A percentile compares a stretch with the other conserved stretches of the same genome.
Conservation (phyloP, 495 filamentous ascomycete species). For the Penicillium pancosmium region DNA sequence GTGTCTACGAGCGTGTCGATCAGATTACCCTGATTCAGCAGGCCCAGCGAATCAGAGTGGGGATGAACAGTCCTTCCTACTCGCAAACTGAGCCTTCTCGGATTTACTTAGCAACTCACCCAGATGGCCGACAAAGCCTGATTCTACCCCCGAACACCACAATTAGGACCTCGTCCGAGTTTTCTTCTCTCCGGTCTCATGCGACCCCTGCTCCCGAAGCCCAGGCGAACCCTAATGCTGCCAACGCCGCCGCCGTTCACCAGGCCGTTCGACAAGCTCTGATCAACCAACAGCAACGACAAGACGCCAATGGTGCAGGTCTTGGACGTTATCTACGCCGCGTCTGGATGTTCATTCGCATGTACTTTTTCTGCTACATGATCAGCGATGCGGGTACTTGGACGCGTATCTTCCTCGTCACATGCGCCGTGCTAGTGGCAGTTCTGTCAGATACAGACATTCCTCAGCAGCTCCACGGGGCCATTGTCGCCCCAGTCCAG, state of each 20-base stretch:
- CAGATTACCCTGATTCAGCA: not conserved
- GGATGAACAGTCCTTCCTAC: not conserved
- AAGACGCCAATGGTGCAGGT: constrained; percentile 43
- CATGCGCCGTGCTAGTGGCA: constrained; percentile 57
- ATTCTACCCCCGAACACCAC: constrained; percentile 4
- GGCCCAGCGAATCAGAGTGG: not conserved
- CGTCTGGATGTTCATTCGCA: constrained; percentile 76
- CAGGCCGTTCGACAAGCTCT: constrained; percentile 43
- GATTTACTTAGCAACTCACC: constrained; percentile 1
- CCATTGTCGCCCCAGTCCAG: constrained; percentile 63
- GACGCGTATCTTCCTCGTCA: constrained; percentile 67
- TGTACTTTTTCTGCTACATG: constrained; percentile 78
- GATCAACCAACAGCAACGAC: constrained; percentile 37
- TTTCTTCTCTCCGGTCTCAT: not conserved
- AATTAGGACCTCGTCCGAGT: not conserved
- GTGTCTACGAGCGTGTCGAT: constrained; percentile 15
- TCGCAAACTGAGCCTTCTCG: not conserved
- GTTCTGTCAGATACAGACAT: constrained; percentile 69
- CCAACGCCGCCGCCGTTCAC: constrained; percentile 27
- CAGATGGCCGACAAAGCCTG: constrained; percentile 14
- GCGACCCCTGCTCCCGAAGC: not conserved
- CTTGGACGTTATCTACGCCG: constrained; percentile 57
- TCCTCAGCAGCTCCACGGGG: constrained; percentile 57
- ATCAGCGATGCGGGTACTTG: constrained; percentile 74
- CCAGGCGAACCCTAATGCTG: constrained; percentile 4